Evolutionary conservation across 331 rosid genomes (phyloP).

Genomic region (Spiraea crenata): DNA sequence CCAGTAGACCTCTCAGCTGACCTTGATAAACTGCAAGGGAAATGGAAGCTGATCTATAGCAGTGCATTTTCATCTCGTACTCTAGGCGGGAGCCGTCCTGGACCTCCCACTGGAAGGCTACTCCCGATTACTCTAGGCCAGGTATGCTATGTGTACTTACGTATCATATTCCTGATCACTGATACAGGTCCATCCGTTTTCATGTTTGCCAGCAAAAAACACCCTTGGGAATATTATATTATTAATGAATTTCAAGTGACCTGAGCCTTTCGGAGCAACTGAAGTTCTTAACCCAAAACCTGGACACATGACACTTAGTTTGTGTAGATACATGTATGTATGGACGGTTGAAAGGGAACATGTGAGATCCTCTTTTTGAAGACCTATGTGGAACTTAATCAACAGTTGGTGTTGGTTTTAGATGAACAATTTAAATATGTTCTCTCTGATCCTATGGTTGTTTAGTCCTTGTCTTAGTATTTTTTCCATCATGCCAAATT

Average conservation of each 20-base stretch:
- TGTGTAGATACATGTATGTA: not conserved
- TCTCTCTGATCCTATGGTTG: not conserved
- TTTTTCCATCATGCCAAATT: not conserved
- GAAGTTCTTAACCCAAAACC: not conserved
- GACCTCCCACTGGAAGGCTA: constrained; percentile 83
- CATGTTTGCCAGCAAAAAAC: constrained; percentile 3
- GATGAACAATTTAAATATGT: not conserved
- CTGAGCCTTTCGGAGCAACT: not conserved
- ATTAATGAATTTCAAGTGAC: not conserved
- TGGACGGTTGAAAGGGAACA: not conserved
- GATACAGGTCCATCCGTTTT: constrained; percentile 4
- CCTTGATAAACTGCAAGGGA: constrained; percentile 82
- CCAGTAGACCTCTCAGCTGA: constrained; percentile 61
- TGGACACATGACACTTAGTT: not conserved
- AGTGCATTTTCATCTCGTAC: constrained; percentile 90
- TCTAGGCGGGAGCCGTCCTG: constrained; percentile 94
- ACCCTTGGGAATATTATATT: not conserved
- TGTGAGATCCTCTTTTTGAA: not conserved
- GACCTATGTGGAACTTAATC: not conserved
- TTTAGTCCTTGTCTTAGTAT: not conserved
- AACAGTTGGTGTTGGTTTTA: not conserved
- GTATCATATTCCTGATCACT: not conserved
- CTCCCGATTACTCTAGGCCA: constrained; percentile 94
- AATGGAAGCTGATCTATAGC: constrained; percentile 90
- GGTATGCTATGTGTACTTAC: constrained; percentile 41